Percentiles rank a stretch among this genome's conserved stretches.
Conservation (phyloP, 768 basidiomycete species). For the Lentinula raphanica region DNA sequence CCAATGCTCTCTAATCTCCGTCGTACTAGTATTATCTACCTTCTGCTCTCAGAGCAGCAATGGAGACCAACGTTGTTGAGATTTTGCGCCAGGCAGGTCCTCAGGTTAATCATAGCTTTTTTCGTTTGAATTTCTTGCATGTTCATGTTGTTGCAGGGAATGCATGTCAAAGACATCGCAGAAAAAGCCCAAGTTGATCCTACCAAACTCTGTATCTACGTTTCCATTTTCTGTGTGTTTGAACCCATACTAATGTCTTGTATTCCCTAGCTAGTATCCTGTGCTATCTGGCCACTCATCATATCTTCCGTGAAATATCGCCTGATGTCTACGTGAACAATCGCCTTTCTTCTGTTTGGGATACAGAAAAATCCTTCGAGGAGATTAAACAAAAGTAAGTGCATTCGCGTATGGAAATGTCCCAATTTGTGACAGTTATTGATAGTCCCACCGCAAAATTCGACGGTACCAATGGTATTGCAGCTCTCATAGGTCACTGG, state of each 20-base stretch:
- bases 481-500: constrained; percentile 15
- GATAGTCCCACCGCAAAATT: constrained; percentile 6
- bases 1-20: not conserved
- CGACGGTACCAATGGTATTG: constrained; percentile 8
- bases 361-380: constrained; percentile 18
- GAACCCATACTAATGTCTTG: not conserved
- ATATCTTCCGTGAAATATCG: constrained; percentile 27
- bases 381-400: constrained; percentile 16
- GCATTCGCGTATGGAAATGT: not conserved
- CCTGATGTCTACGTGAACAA: constrained; percentile 28
- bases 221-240: not conserved
- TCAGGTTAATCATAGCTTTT: constrained; percentile 7
- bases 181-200: constrained; percentile 16
- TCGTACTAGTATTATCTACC: constrained; percentile 13
- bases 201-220: constrained; percentile 21
- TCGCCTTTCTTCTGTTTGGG: constrained; percentile 23
- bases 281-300: constrained; percentile 26
- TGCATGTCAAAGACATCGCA: constrained; percentile 26
- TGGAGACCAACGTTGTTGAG: constrained; percentile 22
- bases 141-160: constrained; percentile 11
- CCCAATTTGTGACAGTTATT: not conserved
- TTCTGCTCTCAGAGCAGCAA: constrained; percentile 13
- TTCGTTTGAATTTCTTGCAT: not conserved
- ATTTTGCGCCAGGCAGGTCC: constrained; percentile 27
- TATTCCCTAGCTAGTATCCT: constrained; percentile 21